These are phyloP conservation scores for Torulaspora franciscae DNA, from an alignment of 805 yeast species.

Conservation along the genomic window DNA sequence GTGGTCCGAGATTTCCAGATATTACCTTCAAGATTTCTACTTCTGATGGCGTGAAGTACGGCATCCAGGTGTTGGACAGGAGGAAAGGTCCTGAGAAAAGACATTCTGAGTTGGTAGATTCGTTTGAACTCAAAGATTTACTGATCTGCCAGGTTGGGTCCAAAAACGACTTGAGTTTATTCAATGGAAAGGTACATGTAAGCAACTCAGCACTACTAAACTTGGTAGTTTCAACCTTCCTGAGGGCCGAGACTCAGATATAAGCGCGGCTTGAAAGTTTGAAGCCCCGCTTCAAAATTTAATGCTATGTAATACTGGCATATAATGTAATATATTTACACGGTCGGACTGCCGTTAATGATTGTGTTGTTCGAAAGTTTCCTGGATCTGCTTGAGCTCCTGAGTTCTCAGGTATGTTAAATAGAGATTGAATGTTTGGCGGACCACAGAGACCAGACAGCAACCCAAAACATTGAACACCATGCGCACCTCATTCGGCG, in stretches of 20 bases:
- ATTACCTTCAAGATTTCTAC: conserved; percentile 71
- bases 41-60: conserved; percentile 63
- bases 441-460: conserved; percentile 19
- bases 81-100: conserved; percentile 28
- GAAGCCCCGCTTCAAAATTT: not conserved
- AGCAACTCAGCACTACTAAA: conserved; percentile 63
- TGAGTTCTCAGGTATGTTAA: conserved; percentile 18
- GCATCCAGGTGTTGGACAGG: conserved; percentile 49
- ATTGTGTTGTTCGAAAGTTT: conserved; percentile 4
- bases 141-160: conserved; percentile 68
- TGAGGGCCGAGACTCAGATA: conserved; percentile 8
- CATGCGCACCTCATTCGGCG: conserved; percentile 25
- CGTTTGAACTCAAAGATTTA: conserved; percentile 65
- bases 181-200: conserved; percentile 64
- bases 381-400: conserved; percentile 19
- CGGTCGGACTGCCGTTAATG: not conserved
- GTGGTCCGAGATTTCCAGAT: conserved; percentile 54
- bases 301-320: not conserved
- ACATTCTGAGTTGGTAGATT: conserved; percentile 36
- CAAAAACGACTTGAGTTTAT: conserved; percentile 50
- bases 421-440: conserved; percentile 16
- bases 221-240: conserved; percentile 67
- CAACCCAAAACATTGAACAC: conserved; percentile 28
- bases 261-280: not conserved
- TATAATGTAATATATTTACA: not conserved